phyloP scores from a whole-genome alignment of 257 asterid genomes.

The Gentiana macrophylla region DNA sequence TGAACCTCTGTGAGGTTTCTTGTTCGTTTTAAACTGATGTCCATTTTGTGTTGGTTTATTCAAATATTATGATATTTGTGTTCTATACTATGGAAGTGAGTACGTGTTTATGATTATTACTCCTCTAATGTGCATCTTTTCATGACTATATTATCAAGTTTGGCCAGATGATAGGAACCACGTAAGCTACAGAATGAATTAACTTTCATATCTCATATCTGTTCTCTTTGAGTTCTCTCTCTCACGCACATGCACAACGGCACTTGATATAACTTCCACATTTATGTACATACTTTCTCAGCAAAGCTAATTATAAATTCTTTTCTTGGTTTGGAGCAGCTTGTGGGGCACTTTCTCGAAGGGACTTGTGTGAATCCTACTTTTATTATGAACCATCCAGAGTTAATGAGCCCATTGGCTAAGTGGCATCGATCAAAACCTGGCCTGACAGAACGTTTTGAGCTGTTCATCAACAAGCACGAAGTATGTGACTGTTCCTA shows the following conservation, averaged over 20 bases:
- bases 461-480: slow-evolving; percentile 78
- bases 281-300: too few relatives aligned
- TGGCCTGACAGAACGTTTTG: slow-evolving; percentile 80
- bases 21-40: too few relatives aligned
- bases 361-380: slow-evolving; percentile 70
- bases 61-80: too few relatives aligned
- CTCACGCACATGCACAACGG: not conserved
- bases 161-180: too few relatives aligned
- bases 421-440: slow-evolving; percentile 91
- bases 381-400: slow-evolving; percentile 87
- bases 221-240: not conserved
- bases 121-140: too few relatives aligned
- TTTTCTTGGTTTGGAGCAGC: slow-evolving; percentile 28
- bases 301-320: not conserved
- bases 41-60: too few relatives aligned
- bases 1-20: too few relatives aligned
- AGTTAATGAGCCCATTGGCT: slow-evolving; percentile 90
- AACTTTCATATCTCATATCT: too few relatives aligned
- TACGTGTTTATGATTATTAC: too few relatives aligned
- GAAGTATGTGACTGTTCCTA: slow-evolving; percentile 33
- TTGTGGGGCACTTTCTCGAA: slow-evolving; percentile 86
- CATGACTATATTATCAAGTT: too few relatives aligned
- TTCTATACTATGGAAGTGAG: too few relatives aligned
- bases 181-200: too few relatives aligned
- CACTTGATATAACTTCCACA: not conserved